These are phyloP conservation scores for Diplodia corticola DNA, from an alignment of 2,329 filamentous ascomycete species.

Conservation along the genomic window DNA sequence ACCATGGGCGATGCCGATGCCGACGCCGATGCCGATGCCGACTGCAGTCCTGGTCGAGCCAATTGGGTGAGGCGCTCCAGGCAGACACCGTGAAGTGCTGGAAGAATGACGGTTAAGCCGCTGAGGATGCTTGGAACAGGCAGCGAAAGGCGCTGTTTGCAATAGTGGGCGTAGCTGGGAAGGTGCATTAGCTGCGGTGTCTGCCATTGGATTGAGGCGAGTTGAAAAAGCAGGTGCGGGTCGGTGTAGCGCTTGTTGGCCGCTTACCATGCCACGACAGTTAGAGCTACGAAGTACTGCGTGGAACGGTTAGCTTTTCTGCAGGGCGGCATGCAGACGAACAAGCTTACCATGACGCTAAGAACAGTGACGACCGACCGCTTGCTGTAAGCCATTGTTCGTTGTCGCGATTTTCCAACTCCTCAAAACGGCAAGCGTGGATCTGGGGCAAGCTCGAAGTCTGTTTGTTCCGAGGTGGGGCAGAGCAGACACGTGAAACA, in stretches of 20 bases:
- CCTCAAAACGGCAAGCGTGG: neutral
- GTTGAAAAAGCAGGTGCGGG: neutral
- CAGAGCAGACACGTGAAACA: neutral
- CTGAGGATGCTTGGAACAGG: conserved; percentile 38
- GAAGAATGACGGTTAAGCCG: conserved; percentile 39
- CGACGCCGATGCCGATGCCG: neutral
- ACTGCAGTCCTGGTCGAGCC: neutral
- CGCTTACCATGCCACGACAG: conserved; percentile 34
- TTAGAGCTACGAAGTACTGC: conserved; percentile 39
- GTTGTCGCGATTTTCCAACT: neutral
- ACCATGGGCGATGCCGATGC: neutral
- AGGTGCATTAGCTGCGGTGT: neutral
- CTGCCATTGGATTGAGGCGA: neutral
- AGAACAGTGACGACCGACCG: conserved; percentile 12
- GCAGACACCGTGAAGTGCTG: conserved; percentile 37
- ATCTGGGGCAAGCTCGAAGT: neutral
- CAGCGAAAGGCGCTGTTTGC: conserved; percentile 30
- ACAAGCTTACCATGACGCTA: conserved; percentile 13
- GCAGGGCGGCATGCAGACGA: neutral
- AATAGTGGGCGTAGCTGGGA: conserved; percentile 14
- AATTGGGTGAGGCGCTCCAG: conserved; percentile 29
- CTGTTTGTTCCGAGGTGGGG: neutral
- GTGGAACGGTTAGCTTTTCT: conserved; percentile 5
- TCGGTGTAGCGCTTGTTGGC: neutral
- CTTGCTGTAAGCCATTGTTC: conserved; percentile 15